Evolutionary conservation across 805 yeast species (phyloP).

Genomic region (Tetrapisispora fleetii): DNA sequence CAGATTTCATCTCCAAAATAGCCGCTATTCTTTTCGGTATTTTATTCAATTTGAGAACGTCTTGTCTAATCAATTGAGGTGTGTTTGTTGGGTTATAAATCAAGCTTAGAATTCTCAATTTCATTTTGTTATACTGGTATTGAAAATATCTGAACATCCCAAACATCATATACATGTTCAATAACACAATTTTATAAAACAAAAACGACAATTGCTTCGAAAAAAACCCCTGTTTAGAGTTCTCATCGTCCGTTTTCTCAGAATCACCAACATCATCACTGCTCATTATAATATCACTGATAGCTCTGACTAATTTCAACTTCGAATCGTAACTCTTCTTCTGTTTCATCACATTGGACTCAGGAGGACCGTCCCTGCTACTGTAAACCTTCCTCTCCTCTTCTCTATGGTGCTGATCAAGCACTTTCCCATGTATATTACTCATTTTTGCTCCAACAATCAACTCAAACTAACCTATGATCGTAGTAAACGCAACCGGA

Average conservation of each 20-base stretch:
- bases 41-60: conserved; percentile 61
- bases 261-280: conserved; percentile 4
- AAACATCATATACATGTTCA: conserved; percentile 44
- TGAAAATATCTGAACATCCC: conserved; percentile 46
- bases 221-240: neutral
- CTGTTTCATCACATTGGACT: conserved; percentile 8
- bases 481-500: neutral
- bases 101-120: conserved; percentile 48
- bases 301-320: conserved; percentile 12
- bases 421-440: conserved; percentile 3
- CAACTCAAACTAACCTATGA: too few relatives aligned
- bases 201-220: conserved; percentile 11
- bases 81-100: conserved; percentile 65
- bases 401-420: conserved; percentile 2
- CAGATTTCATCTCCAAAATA: conserved; percentile 62
- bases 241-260: neutral
- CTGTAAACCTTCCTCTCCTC: neutral
- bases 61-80: conserved; percentile 80
- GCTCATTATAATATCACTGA: conserved; percentile 11
- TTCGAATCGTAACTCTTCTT: conserved; percentile 8
- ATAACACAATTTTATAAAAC: conserved; percentile 40
- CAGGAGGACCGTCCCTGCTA: conserved; percentile 12
- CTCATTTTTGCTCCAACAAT: neutral
- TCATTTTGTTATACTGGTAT: conserved; percentile 40
- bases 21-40: conserved; percentile 71